Conservation (phyloP, 2,329 filamentous ascomycete species). For the Grosmannia huntii region DNA sequence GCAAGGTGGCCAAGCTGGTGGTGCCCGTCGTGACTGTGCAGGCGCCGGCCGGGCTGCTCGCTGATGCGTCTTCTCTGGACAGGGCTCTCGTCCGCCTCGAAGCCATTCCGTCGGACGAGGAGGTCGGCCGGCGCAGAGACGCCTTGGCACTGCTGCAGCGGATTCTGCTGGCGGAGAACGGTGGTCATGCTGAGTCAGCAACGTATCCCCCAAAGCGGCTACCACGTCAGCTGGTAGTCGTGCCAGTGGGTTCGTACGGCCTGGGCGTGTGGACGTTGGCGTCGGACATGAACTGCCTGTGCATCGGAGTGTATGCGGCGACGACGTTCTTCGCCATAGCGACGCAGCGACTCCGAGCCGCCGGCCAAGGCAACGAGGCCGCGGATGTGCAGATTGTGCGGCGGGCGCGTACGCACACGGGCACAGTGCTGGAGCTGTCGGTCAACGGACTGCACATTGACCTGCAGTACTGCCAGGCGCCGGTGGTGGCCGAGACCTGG, state of each 20-base stretch:
- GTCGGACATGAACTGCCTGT: slow-evolving; percentile 55
- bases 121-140: slow-evolving; percentile 17
- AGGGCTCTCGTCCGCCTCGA: slow-evolving; percentile 22
- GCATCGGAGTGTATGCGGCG: slow-evolving; percentile 47
- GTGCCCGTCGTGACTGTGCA: slow-evolving; percentile 21
- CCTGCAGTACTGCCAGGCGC: slow-evolving; percentile 53
- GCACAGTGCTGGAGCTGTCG: slow-evolving; percentile 52
- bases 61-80: slow-evolving; percentile 22
- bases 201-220: slow-evolving; percentile 10
- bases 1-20: slow-evolving; percentile 14
- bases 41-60: slow-evolving; percentile 18
- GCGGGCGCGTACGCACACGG: slow-evolving; percentile 43
- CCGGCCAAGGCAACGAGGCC: slow-evolving; percentile 14
- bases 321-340: slow-evolving; percentile 49
- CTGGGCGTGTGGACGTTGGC: slow-evolving; percentile 46
- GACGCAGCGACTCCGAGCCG: slow-evolving; percentile 32
- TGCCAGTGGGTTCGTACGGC: slow-evolving; percentile 54
- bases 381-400: slow-evolving; percentile 35
- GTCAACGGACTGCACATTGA: slow-evolving; percentile 46
- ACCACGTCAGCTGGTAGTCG: slow-evolving; percentile 32
- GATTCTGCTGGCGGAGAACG: background rate
- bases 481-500: slow-evolving; percentile 39
- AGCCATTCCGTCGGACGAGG: slow-evolving; percentile 33
- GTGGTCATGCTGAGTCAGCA: background rate
- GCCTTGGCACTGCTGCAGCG: slow-evolving; percentile 11